Percentiles rank a stretch among this genome's conserved stretches.
Evolutionary conservation across 805 yeast genomes (phyloP).

Genomic region (fission yeast (Schizosaccharomyces pombe)): DNA sequence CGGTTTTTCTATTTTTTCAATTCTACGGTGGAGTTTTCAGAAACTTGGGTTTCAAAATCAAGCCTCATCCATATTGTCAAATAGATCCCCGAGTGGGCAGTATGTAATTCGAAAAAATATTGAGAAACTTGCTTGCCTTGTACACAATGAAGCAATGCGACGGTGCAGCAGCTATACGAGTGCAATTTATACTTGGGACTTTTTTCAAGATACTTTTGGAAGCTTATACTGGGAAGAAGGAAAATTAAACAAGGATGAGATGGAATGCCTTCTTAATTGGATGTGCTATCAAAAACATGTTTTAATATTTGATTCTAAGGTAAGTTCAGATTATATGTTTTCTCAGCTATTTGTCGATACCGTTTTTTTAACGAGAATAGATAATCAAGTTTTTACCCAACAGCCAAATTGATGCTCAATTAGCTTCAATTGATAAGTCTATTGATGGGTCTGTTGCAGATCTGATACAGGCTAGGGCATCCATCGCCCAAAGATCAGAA

Average conservation of each 20-base stretch:
- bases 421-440: not conserved
- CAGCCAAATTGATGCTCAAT: not conserved
- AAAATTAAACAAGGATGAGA: not conserved
- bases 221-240: not conserved
- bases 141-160: not conserved
- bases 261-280: not conserved
- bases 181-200: not conserved
- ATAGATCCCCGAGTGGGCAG: not conserved
- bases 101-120: not conserved
- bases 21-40: not conserved
- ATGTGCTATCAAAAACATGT: not conserved
- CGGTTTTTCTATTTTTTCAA: not conserved
- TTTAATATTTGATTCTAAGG: not conserved
- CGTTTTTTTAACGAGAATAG: not conserved
- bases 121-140: not conserved
- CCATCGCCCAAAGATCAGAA: not conserved
- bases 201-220: not conserved
- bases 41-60: not conserved
- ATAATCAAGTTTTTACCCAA: not conserved
- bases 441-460: not conserved
- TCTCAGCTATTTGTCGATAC: too few relatives aligned
- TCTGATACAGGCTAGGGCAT: not conserved
- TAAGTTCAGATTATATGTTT: too few relatives aligned
- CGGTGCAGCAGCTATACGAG: not conserved
- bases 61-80: too few relatives aligned